A percentile compares a stretch with the other conserved stretches of the same genome.
Conservation (phyloP, 805 yeast species). For the Myxozyma monticola region DNA sequence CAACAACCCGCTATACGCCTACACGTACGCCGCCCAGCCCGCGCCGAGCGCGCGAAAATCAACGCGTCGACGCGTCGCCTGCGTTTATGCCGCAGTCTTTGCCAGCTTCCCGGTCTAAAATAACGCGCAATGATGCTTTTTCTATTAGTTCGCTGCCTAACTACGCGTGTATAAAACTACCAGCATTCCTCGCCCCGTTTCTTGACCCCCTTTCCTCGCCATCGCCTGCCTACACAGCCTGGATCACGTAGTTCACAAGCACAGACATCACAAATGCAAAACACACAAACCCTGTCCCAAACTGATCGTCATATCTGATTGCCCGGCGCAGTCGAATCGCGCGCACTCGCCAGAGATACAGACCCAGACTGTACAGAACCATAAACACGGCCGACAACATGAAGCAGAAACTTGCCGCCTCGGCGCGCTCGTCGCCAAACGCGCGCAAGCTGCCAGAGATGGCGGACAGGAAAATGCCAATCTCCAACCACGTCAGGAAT, state of each 20-base stretch:
- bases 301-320: constrained; percentile 78
- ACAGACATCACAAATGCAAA: constrained; percentile 69
- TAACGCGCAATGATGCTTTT: no score
- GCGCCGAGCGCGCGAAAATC: no score
- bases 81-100: no score
- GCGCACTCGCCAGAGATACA: constrained; percentile 77
- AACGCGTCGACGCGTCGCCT: no score
- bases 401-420: constrained; percentile 84
- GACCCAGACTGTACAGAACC: constrained; percentile 66
- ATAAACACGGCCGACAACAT: constrained; percentile 76
- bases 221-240: constrained; percentile 9
- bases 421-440: constrained; percentile 67
- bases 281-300: constrained; percentile 87
- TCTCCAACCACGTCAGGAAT: constrained; percentile 88
- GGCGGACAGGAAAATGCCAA: constrained; percentile 82
- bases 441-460: constrained; percentile 84
- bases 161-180: no score
- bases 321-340: constrained; percentile 82
- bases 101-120: no score
- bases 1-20: no score
- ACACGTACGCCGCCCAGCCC: no score
- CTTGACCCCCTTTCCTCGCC: no score
- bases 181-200: no score
- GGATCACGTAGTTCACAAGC: constrained; percentile 39
- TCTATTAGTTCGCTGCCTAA: no score